Base-by-base conservation (phyloP, 2,329 filamentous ascomycete genomes). In the Cercospora berteroae region DNA sequence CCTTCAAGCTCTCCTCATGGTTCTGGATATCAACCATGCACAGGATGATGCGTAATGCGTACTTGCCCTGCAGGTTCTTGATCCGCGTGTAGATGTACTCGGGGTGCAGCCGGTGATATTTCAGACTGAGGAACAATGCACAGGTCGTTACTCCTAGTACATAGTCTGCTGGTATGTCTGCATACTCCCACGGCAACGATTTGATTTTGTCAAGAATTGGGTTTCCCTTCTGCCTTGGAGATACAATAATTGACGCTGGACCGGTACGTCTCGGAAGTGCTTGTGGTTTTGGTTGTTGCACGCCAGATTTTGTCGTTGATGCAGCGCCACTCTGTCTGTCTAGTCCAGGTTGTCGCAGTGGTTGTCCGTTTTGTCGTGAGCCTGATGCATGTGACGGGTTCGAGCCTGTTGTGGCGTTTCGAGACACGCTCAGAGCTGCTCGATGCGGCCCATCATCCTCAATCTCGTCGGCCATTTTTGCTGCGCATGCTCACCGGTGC, bases 61-160 rank as follows among this genome's bases (percentile, higher is more conserved):
- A 98, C 80, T 91, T 92, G 60, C 91, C 92, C 61, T 91, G 91
- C 4, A 99, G 83, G 59, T 89, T 88, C 62, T 91, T 90, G 73
- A 99, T 96, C 66, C 95, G 90, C 25, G 90, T 93, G 82, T 98
- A 98, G 75, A 99, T 93, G 82, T 99, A 99, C 80, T 99, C 95
- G 0, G 95, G 95, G 77, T 99, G 95, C 62, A 99, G 85, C 29
- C 94, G 92, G 80, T 99, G 95, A 80, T 99, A 99, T 80, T 98
- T 99, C 64, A 99, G 86, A 58, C 92, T 96, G 50, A 99, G 83
- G 77, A 98, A 99, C 5, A 99, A 85, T 0, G 92, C 94, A 75
- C 94, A 97, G 6, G 94, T 96, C 0, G 93, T 96, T 50, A 87
- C 78, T 0, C 95, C 94, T 58, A 98, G 84, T 8, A 94, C 90